Evolutionary conservation across 208 protist species (phyloP), one percentile per base, ranked within the genome.

Genomic region (Trypanosoma cruzi): DNA sequence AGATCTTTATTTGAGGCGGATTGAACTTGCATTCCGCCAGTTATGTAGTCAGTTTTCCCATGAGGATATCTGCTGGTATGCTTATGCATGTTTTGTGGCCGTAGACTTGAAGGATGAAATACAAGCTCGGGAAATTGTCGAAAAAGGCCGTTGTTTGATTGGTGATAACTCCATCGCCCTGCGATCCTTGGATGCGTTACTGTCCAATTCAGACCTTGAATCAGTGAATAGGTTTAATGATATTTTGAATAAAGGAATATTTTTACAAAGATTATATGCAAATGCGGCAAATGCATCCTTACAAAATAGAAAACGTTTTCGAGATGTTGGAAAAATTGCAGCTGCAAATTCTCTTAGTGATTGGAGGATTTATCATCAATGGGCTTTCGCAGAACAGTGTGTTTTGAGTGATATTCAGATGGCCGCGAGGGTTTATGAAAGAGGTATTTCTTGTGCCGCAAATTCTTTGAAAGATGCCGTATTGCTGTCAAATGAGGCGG

Each of bases 301-400:
- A 22, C 55, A 66, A 57, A 64, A 58, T 44, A 50, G 84, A 1
- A 85, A 86, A 53, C 29, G 59, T 0, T 71, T 95, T 31, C 82
- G 90, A 22, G 56, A 68, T 18, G 52, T 79, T 57, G 90, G 90
- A 10, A 93, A 96, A 63, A 48, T 46, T 7, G 90, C 90, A 1
- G 88, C 79, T 36, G 65, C 77, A 28, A 64, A 86, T 34, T 73
- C 68, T 60, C 40, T 92, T 29, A 68, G 65, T n/a, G 87, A 93
- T 50, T 93, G 87, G 86, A 85, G 84, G 67, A 70, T 96, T 42
- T 96, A 85, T 77, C 81, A 85, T 31, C 90, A 96, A 69, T 96
- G 90, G 90, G 75, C 75, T 49, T 77, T 48, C 14, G 73, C 67
- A 2, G 87, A 96, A 56, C 58, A 75, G 18, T 70, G 64, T 67